These are phyloP conservation scores for Taxillus chinensis DNA, from an alignment of 164 flowering plant genomes.

Conservation along the genomic window DNA sequence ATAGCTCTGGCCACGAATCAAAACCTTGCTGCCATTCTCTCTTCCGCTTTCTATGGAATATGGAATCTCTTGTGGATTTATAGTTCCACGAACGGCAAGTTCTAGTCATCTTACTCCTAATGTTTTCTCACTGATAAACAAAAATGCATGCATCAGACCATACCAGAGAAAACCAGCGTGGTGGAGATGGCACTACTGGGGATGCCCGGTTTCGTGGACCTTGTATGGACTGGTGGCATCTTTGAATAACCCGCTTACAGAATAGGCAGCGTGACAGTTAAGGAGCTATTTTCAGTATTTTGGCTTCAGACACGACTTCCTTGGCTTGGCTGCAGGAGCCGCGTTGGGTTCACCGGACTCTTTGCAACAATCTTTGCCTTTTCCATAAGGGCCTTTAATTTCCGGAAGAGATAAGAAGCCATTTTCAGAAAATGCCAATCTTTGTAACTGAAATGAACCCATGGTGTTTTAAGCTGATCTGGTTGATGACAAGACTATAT, in stretches of 20 bases:
- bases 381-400: slow-evolving; percentile 44
- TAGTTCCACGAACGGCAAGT: slow-evolving; percentile 13
- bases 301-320: slow-evolving; percentile 34
- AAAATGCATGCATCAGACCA: too few relatives aligned
- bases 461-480: too few relatives aligned
- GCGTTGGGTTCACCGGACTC: slow-evolving; percentile 27
- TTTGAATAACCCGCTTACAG: slow-evolving; percentile 1
- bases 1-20: slow-evolving; percentile 29
- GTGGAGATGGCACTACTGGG: slow-evolving; percentile 26
- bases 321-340: slow-evolving; percentile 28
- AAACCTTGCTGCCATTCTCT: slow-evolving; percentile 15
- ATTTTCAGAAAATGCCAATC: neutral
- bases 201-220: slow-evolving; percentile 25
- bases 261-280: slow-evolving; percentile 11
- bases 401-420: slow-evolving; percentile 34
- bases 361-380: slow-evolving; percentile 43
- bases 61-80: slow-evolving; percentile 20
- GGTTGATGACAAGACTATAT: too few relatives aligned
- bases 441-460: too few relatives aligned
- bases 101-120: too few relatives aligned
- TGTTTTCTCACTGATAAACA: neutral
- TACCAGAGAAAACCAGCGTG: neutral
- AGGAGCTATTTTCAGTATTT: slow-evolving; percentile 22
- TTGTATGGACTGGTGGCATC: slow-evolving; percentile 20
- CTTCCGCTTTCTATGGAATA: slow-evolving; percentile 13